A percentile compares a stretch with the other conserved stretches of the same genome.
These are phyloP conservation scores for Plectosphaerella plurivora DNA, from an alignment of 2,329 filamentous ascomycete genomes.

Conservation along the genomic window DNA sequence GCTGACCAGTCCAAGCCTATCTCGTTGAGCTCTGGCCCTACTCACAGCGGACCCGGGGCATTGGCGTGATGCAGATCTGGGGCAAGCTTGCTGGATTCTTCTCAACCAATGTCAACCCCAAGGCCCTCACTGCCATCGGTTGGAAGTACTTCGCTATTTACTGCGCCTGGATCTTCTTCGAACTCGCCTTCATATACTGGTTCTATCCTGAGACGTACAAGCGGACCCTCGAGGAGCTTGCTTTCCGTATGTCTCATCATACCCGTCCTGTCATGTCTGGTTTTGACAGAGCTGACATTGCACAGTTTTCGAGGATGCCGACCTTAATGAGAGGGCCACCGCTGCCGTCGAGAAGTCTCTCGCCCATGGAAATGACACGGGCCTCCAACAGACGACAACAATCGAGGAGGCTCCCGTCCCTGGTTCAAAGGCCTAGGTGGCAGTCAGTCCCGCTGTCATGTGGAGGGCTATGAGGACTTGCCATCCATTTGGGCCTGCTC, in stretches of 20 bases:
- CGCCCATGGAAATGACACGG: slow-evolving; percentile 7
- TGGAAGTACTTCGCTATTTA: slow-evolving; percentile 41
- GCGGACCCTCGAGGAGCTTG: slow-evolving; percentile 67
- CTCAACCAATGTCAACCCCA: slow-evolving; percentile 39
- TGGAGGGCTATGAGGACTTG: too few relatives aligned
- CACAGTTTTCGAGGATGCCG: slow-evolving; percentile 34
- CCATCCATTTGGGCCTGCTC: too few relatives aligned
- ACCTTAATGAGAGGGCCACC: slow-evolving; percentile 28
- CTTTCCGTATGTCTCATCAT: slow-evolving; percentile 28
- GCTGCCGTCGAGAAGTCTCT: slow-evolving; percentile 31
- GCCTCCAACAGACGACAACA: too few relatives aligned
- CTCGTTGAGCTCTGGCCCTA: slow-evolving; percentile 59
- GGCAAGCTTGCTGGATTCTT: slow-evolving; percentile 37
- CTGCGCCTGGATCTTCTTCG: slow-evolving; percentile 36
- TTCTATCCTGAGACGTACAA: slow-evolving; percentile 83
- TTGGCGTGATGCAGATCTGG: slow-evolving; percentile 53
- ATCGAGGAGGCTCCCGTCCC: too few relatives aligned
- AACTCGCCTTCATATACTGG: slow-evolving; percentile 61
- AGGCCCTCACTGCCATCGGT: slow-evolving; percentile 30
- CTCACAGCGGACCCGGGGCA: slow-evolving; percentile 49
- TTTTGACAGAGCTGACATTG: slow-evolving; percentile 6
- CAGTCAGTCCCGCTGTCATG: too few relatives aligned
- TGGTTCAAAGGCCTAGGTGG: too few relatives aligned
- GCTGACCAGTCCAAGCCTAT: slow-evolving; percentile 31
- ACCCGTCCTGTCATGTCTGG: background rate